Evolutionary conservation across 23 red algal species (phyloP).

Genomic region (Cyanidiococcus yangmingshanensis): DNA sequence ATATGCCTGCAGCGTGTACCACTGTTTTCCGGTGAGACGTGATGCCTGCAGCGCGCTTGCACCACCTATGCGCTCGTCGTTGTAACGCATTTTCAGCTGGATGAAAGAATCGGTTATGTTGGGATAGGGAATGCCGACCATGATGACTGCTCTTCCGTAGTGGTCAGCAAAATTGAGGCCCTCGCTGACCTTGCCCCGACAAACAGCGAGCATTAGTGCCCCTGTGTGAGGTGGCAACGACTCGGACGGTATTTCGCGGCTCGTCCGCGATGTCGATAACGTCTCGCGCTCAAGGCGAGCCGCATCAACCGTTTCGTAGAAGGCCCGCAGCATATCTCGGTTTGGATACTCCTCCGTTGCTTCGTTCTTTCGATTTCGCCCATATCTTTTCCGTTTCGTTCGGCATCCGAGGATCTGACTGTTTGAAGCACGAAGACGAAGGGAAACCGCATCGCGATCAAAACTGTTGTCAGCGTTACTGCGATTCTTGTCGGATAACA

Average conservation of each 20-base stretch:
- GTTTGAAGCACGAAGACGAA: too few relatives aligned
- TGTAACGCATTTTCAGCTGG: slow-evolving; percentile 55
- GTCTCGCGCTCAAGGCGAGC: background rate
- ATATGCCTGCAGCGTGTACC: slow-evolving; percentile 83
- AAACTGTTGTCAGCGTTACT: too few relatives aligned
- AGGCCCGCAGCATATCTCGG: background rate
- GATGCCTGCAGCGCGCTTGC: background rate
- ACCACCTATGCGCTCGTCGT: slow-evolving; percentile 33
- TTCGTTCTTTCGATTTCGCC: background rate
- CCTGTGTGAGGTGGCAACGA: too few relatives aligned
- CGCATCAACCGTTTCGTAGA: slow-evolving; percentile 7
- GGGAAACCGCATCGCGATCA: too few relatives aligned
- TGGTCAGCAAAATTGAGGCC: slow-evolving; percentile 74
- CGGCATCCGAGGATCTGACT: too few relatives aligned
- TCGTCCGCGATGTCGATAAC: too few relatives aligned
- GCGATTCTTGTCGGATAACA: too few relatives aligned
- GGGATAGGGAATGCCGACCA: slow-evolving; percentile 74
- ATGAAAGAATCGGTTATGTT: slow-evolving; percentile 41
- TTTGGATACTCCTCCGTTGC: background rate
- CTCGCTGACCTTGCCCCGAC: slow-evolving; percentile 80
- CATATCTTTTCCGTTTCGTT: background rate
- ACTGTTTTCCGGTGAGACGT: slow-evolving; percentile 23
- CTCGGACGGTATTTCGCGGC: too few relatives aligned
- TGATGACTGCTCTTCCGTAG: slow-evolving; percentile 49
- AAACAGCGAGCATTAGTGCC: slow-evolving; percentile 62